Percentiles rank a stretch among this genome's conserved stretches.
These are phyloP conservation scores for Megacollybia platyphylla DNA, from an alignment of 1,284 basidiomycete genomes.

Conservation along the genomic window DNA sequence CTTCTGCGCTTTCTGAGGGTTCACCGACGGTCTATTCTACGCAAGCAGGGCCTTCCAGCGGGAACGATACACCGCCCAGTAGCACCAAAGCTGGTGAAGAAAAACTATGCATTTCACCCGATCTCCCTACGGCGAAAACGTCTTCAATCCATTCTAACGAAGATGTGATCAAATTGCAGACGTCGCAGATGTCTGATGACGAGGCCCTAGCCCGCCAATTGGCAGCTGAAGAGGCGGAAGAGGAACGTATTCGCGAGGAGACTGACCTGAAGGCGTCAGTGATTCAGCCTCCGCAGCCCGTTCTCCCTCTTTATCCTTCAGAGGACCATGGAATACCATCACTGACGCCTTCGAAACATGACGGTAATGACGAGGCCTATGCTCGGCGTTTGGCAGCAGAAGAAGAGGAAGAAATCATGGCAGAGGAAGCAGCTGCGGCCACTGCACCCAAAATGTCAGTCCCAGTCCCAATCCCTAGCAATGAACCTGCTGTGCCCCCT, in stretches of 20 bases:
- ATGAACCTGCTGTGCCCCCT: constrained; percentile 1
- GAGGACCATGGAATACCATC: too few species aligned
- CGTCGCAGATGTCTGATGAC: constrained; percentile 8
- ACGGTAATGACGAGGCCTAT: constrained; percentile 10
- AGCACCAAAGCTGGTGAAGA: not conserved
- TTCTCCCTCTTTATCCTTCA: too few species aligned
- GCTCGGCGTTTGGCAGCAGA: constrained; percentile 13
- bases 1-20: constrained; percentile 8
- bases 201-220: constrained; percentile 12
- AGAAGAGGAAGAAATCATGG: constrained; percentile 10
- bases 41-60: constrained; percentile 7
- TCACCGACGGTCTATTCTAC: constrained; percentile 5
- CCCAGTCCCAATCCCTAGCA: not conserved
- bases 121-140: not conserved
- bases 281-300: not conserved
- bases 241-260: not conserved
- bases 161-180: not conserved
- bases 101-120: not conserved
- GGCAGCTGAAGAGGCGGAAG: constrained; percentile 10
- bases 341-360: not conserved
- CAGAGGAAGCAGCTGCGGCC: constrained; percentile 1
- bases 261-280: not conserved
- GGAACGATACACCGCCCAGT: not conserved
- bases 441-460: not conserved
- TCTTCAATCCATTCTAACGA: not conserved